Evolutionary conservation across 179 eudicot species (phyloP), one percentile per base, ranked within the genome.

Genomic region (Spinacia oleracea): DNA sequence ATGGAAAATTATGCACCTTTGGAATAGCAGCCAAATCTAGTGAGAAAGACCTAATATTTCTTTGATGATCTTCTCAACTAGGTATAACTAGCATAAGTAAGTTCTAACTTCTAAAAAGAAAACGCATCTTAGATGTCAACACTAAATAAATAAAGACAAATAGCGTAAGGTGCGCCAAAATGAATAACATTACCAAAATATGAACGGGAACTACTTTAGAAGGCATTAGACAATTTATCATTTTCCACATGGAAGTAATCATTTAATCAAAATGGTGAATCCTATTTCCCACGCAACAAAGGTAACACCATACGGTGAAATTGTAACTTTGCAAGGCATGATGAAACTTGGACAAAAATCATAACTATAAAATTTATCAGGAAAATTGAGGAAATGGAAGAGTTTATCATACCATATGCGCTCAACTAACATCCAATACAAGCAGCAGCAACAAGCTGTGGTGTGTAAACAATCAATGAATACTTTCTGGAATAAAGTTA

Each of bases 361-460:
- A 68, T 40, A 69, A 42, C 8, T 6, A 53, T 1, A 23, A 12
- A 69, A 40, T 42, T 7, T 32, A 27, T 10, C 53, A 38, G 35
- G 35, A 40, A 65, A 58, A 58, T 31, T 73, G 56, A 50, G 34
- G 68, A 25, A 60, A 35, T 35, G 35, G 34, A 15, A 15, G 74
- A 70, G 50, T 48, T 21, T 72, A 29, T 68, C 74, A 81, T 77
- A 83, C 77, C 74, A 38, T 51, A 71, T 42, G 63, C 42, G 48
- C 82, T 80, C 76, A 77, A 75, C 80, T 15, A 34, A 62, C 53
- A 56, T 70, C 78, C 70, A 78, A 55, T 60, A 78, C 78, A 62
- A 80, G 79, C 78, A 81, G 79, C 75, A 74, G 56, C 58, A 76
- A 50, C 50, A 62, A n/a, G 62, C 60, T 70, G 77, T 75, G 79